These are phyloP conservation scores for Mucor saturninus DNA, from an alignment of 371 early-diverging fungal genomes.

Conservation along the genomic window DNA sequence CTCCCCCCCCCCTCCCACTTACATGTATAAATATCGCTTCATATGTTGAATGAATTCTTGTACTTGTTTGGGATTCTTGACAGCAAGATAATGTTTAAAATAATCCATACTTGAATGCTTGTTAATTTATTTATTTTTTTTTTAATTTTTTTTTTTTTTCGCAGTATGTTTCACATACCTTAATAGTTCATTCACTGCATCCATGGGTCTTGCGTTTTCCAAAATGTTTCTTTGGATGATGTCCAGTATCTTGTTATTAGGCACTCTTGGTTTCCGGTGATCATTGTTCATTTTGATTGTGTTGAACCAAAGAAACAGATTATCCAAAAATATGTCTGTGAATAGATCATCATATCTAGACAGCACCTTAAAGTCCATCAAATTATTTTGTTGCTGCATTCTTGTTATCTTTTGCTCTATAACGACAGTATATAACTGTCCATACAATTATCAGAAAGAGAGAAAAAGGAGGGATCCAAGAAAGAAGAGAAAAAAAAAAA, in stretches of 20 bases:
- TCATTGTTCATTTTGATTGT: slow-evolving; percentile 56
- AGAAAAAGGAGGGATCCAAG: not conserved
- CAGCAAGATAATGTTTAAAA: slow-evolving; percentile 41
- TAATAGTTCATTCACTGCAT: slow-evolving; percentile 52
- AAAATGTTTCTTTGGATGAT: slow-evolving; percentile 59
- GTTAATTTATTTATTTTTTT: too few species aligned
- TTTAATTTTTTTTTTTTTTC: not conserved
- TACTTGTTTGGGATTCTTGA: slow-evolving; percentile 34
- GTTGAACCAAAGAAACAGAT: slow-evolving; percentile 67
- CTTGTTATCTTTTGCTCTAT: slow-evolving; percentile 2
- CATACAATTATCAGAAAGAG: not conserved
- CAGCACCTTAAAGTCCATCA: slow-evolving; percentile 55
- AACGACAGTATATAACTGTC: slow-evolving; percentile 6
- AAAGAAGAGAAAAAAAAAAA: slow-evolving; percentile 10
- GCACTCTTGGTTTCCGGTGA: slow-evolving; percentile 44
- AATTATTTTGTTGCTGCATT: slow-evolving; percentile 16
- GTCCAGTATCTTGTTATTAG: slow-evolving; percentile 43
- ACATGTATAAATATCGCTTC: slow-evolving; percentile 57
- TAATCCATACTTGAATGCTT: slow-evolving; percentile 38
- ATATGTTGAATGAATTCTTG: slow-evolving; percentile 52
- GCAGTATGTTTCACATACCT: slow-evolving; percentile 35
- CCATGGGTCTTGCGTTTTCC: slow-evolving; percentile 44
- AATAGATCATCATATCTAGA: slow-evolving; percentile 75
- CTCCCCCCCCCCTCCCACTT: slow-evolving; percentile 36
- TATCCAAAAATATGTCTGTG: slow-evolving; percentile 71